A percentile compares a stretch with the other conserved stretches of the same genome.
Evolutionary conservation across 2,329 filamentous ascomycete genomes (phyloP).

Genomic region (Cucurbitaria berberidis): DNA sequence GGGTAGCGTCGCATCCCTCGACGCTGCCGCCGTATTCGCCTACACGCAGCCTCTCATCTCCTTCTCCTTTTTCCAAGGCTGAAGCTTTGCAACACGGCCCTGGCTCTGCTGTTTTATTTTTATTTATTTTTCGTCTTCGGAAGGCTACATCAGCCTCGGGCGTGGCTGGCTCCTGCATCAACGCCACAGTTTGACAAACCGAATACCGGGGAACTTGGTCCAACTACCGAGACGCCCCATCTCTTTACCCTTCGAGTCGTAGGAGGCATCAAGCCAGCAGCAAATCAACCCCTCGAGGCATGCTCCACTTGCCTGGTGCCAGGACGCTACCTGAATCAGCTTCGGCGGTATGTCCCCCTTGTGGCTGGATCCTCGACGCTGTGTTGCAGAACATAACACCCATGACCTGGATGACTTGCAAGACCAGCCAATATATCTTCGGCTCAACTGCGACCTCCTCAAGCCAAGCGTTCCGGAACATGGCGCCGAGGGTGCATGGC

Average conservation of each 20-base stretch:
- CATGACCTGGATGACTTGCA: slow-evolving; percentile 11
- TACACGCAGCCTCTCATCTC: slow-evolving; percentile 25
- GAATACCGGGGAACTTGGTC: slow-evolving; percentile 1
- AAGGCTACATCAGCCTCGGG: too few relatives aligned
- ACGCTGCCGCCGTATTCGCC: slow-evolving; percentile 16
- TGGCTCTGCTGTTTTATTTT: background rate
- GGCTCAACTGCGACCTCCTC: slow-evolving; percentile 21
- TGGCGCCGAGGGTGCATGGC: slow-evolving; percentile 15
- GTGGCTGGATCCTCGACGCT: slow-evolving; percentile 21
- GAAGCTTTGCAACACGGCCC: background rate
- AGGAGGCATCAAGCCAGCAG: slow-evolving; percentile 15
- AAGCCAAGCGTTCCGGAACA: slow-evolving; percentile 21
- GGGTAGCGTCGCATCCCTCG: slow-evolving; percentile 24
- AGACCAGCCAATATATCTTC: slow-evolving; percentile 23
- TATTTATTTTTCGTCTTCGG: too few relatives aligned
- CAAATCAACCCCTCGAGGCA: slow-evolving; percentile 21
- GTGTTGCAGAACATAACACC: slow-evolving; percentile 20
- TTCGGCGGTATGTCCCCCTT: slow-evolving; percentile 22
- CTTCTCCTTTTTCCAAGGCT: background rate
- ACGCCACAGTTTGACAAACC: slow-evolving; percentile 26
- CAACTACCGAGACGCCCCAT: slow-evolving; percentile 16
- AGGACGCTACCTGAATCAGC: slow-evolving; percentile 18
- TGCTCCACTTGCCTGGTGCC: slow-evolving; percentile 24
- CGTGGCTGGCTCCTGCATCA: slow-evolving; percentile 27
- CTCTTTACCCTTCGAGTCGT: too few relatives aligned